Evolutionary conservation across 2,329 filamentous ascomycete genomes (phyloP).

Genomic region (Colletotrichum cordylinicola): DNA sequence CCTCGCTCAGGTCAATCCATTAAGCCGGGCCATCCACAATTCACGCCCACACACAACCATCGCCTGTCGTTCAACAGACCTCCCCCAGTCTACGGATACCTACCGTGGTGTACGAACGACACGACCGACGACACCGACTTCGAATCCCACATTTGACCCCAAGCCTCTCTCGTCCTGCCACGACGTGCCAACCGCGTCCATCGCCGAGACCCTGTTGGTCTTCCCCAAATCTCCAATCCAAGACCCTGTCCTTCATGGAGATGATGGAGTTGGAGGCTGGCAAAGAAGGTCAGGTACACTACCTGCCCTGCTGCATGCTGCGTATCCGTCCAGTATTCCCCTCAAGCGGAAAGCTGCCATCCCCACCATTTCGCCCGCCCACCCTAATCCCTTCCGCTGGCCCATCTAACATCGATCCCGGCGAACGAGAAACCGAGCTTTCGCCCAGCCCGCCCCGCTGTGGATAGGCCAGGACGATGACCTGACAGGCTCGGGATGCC

Average conservation of each 20-base stretch:
- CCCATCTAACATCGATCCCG: neutral
- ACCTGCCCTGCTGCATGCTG: neutral
- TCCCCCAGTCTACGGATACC: neutral
- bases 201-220: neutral
- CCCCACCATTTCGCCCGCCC: neutral
- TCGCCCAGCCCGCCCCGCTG: slow-evolving; percentile 1
- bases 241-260: neutral
- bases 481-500: neutral
- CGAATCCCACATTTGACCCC: neutral
- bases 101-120: neutral
- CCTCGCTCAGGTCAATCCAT: slow-evolving; percentile 5
- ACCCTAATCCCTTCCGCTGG: slow-evolving; percentile 3
- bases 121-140: neutral
- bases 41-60: neutral
- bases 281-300: neutral
- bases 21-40: slow-evolving; percentile 8
- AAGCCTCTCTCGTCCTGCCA: neutral
- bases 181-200: neutral
- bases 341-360: neutral
- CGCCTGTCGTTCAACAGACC: neutral
- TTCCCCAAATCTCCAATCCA: neutral
- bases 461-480: neutral
- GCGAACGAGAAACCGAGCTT: slow-evolving; percentile 4
- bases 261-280: neutral
- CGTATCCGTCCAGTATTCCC: slow-evolving; percentile 14